These are phyloP conservation scores for Escallonia herrerae DNA, from an alignment of 129 eudicot species.

Conservation along the genomic window DNA sequence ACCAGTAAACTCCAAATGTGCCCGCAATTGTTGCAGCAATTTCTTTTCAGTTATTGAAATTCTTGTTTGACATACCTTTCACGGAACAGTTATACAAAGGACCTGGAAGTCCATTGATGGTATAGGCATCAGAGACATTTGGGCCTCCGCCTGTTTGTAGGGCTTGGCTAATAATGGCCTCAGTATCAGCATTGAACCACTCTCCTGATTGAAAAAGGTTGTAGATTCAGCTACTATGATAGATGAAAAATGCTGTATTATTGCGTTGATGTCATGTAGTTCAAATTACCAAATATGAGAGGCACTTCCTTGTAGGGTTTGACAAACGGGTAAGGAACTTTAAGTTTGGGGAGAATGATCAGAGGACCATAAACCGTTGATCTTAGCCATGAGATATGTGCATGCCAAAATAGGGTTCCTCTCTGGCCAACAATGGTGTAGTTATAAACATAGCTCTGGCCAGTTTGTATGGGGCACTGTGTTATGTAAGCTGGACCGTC, in stretches of 20 bases:
- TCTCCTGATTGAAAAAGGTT: constrained; percentile 12
- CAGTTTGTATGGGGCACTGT: constrained; percentile 34
- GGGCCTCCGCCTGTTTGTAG: constrained; percentile 30
- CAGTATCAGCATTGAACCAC: constrained; percentile 42
- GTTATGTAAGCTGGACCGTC: constrained; percentile 10
- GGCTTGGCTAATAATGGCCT: constrained; percentile 35
- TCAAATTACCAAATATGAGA: constrained; percentile 24
- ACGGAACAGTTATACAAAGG: constrained; percentile 39
- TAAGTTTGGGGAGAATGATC: constrained; percentile 11
- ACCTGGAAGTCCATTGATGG: constrained; percentile 47
- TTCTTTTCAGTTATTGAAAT: background rate
- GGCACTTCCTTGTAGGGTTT: constrained; percentile 34
- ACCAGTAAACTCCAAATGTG: too few species aligned
- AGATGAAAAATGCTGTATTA: too few species aligned
- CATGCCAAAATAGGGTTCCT: constrained; percentile 47
- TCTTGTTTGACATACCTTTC: constrained; percentile 1
- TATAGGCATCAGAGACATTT: constrained; percentile 49
- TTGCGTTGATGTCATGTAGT: too few species aligned
- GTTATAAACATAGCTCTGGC: constrained; percentile 32
- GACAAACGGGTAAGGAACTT: constrained; percentile 17
- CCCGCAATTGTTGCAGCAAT: too few species aligned
- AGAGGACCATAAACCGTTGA: constrained; percentile 28
- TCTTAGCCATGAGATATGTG: constrained; percentile 37
- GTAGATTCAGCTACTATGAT: too few species aligned
- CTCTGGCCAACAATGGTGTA: constrained; percentile 39